phyloP scores from a whole-genome alignment of 1,284 basidiomycete genomes.

The Ceratobasidium sp. region DNA sequence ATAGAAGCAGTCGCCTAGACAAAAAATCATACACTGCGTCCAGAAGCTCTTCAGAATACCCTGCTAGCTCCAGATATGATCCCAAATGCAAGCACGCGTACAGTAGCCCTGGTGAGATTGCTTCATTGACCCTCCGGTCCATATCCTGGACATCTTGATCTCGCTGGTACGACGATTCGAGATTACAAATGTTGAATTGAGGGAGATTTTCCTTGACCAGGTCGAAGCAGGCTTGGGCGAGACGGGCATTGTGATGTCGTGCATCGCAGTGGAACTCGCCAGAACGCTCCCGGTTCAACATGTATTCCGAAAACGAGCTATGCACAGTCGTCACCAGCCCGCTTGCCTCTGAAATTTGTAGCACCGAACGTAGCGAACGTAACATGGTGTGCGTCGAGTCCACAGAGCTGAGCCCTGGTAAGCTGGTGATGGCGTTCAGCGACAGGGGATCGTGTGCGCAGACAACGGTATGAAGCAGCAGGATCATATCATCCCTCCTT shows the following conservation, averaged over 20 bases:
- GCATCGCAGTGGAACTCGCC: neutral
- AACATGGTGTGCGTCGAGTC: neutral
- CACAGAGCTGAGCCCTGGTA: neutral
- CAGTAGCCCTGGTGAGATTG: neutral
- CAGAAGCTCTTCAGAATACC: neutral
- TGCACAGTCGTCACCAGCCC: neutral
- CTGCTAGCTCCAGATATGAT: neutral
- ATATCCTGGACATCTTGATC: neutral
- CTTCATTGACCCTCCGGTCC: neutral
- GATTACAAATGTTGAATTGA: conserved; percentile 15
- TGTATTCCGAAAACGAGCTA: neutral
- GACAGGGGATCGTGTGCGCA: neutral
- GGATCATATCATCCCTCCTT: neutral
- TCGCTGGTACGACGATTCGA: neutral
- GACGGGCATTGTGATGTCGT: neutral
- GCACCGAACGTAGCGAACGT: neutral
- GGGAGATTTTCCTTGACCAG: neutral
- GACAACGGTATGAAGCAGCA: neutral
- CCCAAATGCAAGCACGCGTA: conserved; percentile 6
- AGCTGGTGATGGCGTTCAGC: neutral
- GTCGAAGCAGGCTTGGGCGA: neutral
- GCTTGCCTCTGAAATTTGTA: neutral
- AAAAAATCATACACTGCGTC: neutral
- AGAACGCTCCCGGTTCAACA: neutral
- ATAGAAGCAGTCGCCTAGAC: neutral